These are phyloP conservation scores for Balakata baccata DNA, from an alignment of 345 rosid genomes.

Conservation along the genomic window DNA sequence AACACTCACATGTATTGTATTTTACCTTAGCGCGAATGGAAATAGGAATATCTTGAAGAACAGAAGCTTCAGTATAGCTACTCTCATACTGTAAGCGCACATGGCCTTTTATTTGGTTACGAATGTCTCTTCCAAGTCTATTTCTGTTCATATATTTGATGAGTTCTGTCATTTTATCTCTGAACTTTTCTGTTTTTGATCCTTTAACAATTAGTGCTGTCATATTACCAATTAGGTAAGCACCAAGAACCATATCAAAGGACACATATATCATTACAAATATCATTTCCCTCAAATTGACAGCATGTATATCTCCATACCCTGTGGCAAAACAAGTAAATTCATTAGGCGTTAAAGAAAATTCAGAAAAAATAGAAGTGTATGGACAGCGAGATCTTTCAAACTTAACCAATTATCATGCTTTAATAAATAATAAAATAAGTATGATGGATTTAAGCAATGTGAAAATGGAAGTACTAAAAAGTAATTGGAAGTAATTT, in stretches of 20 bases:
- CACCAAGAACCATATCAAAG: slow-evolving; percentile 95
- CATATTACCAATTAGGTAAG: slow-evolving; percentile 95
- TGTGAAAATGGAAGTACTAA: not conserved
- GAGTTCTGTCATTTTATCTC: slow-evolving; percentile 91
- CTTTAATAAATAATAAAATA: not conserved
- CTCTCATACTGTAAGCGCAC: slow-evolving; percentile 80
- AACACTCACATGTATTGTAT: not conserved
- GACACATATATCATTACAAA: slow-evolving; percentile 87
- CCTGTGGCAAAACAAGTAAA: slow-evolving; percentile 43
- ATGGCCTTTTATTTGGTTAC: slow-evolving; percentile 73
- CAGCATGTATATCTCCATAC: slow-evolving; percentile 97
- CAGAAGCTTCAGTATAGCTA: slow-evolving; percentile 69
- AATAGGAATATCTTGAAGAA: slow-evolving; percentile 79
- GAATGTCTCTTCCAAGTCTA: slow-evolving; percentile 59
- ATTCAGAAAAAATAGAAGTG: too few species aligned
- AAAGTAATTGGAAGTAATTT: not conserved
- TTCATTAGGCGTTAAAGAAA: slow-evolving; percentile 11
- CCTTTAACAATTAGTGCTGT: slow-evolving; percentile 98
- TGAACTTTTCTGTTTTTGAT: slow-evolving; percentile 86
- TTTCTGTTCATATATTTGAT: slow-evolving; percentile 87
- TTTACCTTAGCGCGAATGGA: slow-evolving; percentile 91
- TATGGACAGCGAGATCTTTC: not conserved
- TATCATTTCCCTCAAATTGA: slow-evolving; percentile 94
- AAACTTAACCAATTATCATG: not conserved
- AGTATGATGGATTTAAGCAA: not conserved